A percentile compares a stretch with the other conserved stretches of the same genome.
These are phyloP conservation scores for Peronospora farinosa DNA, from an alignment of 352 stramenopile genomes.

Conservation along the genomic window DNA sequence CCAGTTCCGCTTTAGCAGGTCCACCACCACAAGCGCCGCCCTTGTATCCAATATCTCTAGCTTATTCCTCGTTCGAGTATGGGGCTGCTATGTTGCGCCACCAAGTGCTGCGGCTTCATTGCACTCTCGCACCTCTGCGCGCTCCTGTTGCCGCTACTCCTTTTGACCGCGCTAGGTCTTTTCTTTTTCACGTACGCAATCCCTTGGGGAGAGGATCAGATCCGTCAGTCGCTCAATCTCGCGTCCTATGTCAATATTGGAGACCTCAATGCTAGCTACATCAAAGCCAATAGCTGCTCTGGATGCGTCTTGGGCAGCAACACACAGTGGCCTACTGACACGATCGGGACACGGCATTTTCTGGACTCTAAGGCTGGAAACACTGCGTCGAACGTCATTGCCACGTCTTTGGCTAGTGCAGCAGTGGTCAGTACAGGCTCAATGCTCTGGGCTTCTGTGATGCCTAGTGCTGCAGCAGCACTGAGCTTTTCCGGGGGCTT, in stretches of 20 bases:
- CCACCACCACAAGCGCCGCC: conserved; percentile 13
- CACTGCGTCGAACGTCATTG: conserved; percentile 59
- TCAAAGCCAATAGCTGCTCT: conserved; percentile 65
- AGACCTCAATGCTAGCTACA: conserved; percentile 42
- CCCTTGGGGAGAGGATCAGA: conserved; percentile 71
- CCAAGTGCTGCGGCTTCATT: conserved; percentile 77
- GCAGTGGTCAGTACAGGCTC: conserved; percentile 46
- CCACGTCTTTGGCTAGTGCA: conserved; percentile 51
- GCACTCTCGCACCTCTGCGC: conserved; percentile 60
- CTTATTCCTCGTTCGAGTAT: conserved; percentile 14
- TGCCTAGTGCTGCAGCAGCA: conserved; percentile 55
- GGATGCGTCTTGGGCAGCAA: conserved; percentile 82
- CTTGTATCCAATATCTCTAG: conserved; percentile 1
- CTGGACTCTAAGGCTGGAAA: conserved; percentile 62
- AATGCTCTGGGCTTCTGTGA: conserved; percentile 65
- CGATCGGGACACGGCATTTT: conserved; percentile 60
- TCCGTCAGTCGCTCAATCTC: conserved; percentile 47
- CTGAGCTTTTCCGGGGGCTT: conserved; percentile 64
- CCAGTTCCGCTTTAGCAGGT: conserved; percentile 22
- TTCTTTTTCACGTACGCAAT: conserved; percentile 67
- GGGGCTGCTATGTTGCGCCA: conserved; percentile 44
- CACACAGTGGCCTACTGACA: conserved; percentile 73
- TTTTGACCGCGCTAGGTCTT: conserved; percentile 47
- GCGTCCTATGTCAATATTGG: conserved; percentile 40
- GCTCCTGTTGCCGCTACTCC: conserved; percentile 46